Percentiles rank a stretch among this genome's conserved stretches.
Evolutionary conservation across 2,329 filamentous ascomycete genomes (phyloP).

Genomic region (Penicillium freii): DNA sequence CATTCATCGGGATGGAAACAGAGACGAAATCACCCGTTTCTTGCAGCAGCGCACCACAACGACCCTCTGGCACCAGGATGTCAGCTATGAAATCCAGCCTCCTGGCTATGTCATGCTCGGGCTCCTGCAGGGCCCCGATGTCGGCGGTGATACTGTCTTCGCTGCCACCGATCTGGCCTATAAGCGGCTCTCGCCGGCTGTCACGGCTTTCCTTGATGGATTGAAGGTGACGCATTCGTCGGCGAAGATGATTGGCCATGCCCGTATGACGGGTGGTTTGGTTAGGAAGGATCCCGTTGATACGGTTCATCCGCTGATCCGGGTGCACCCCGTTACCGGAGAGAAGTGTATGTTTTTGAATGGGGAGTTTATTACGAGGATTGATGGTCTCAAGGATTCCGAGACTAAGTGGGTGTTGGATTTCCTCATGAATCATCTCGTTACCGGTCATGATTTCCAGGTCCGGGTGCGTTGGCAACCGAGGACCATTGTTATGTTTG

Average conservation of each 20-base stretch:
- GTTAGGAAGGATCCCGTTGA: slow-evolving; percentile 47
- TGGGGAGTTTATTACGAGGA: slow-evolving; percentile 49
- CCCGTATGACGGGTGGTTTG: slow-evolving; percentile 43
- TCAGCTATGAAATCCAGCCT: slow-evolving; percentile 50
- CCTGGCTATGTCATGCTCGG: slow-evolving; percentile 51
- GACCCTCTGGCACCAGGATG: slow-evolving; percentile 51
- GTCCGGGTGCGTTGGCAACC: slow-evolving; percentile 50
- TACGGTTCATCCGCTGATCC: slow-evolving; percentile 47
- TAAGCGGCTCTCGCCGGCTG: slow-evolving; percentile 52
- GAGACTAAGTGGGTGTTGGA: slow-evolving; percentile 48
- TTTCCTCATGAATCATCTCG: slow-evolving; percentile 50
- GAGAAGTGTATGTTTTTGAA: slow-evolving; percentile 51
- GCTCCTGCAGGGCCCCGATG: slow-evolving; percentile 50
- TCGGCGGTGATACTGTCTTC: slow-evolving; percentile 51
- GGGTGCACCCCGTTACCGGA: slow-evolving; percentile 50
- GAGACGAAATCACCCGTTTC: slow-evolving; percentile 45
- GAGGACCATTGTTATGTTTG: slow-evolving; percentile 52
- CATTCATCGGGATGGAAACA: slow-evolving; percentile 47
- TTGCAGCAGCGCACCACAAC: slow-evolving; percentile 46
- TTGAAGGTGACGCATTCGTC: slow-evolving; percentile 43
- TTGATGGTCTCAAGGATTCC: slow-evolving; percentile 49
- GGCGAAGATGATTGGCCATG: slow-evolving; percentile 46
- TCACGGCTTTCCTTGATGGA: slow-evolving; percentile 40
- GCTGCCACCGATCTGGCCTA: slow-evolving; percentile 48
- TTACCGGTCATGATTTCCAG: slow-evolving; percentile 50